These are phyloP conservation scores for Cymbopogon flexuosus DNA, from an alignment of 202 grass and related monocot species.

Conservation along the genomic window DNA sequence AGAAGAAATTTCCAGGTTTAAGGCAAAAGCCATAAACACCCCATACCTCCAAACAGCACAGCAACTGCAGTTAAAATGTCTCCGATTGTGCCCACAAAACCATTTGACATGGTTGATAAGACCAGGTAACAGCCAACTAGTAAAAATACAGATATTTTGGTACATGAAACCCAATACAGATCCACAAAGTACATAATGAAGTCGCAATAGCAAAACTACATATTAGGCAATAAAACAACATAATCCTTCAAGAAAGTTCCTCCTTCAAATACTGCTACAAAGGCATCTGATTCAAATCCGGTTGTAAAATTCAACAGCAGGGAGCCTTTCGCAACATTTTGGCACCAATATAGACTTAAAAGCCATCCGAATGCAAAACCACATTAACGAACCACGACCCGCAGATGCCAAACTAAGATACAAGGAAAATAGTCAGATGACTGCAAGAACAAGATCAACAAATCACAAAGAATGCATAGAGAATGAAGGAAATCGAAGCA, in stretches of 20 bases:
- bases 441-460: conserved; percentile 37
- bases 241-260: conserved; percentile 53
- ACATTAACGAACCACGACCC: conserved; percentile 74
- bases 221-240: conserved; percentile 42
- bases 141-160: conserved; percentile 42
- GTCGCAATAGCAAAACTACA: conserved; percentile 42
- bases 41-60: conserved; percentile 31
- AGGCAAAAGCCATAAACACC: conserved; percentile 29
- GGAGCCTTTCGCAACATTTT: conserved; percentile 71
- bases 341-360: conserved; percentile 68
- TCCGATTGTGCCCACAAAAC: conserved; percentile 32
- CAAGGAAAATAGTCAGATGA: conserved; percentile 54
- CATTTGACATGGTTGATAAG: conserved; percentile 37
- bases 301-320: conserved; percentile 63
- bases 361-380: conserved; percentile 80
- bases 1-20: conserved; percentile 34
- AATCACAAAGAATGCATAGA: conserved; percentile 29
- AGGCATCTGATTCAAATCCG: conserved; percentile 48
- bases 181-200: conserved; percentile 43
- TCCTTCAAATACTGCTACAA: conserved; percentile 57
- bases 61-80: conserved; percentile 30
- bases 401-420: conserved; percentile 80
- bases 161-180: conserved; percentile 49
- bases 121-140: conserved; percentile 30
- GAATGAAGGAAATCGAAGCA: conserved; percentile 23